A percentile compares a stretch with the other conserved stretches of the same genome.
These are phyloP conservation scores for Cronartium ribicola DNA, from an alignment of 1,284 basidiomycete species.

Conservation along the genomic window DNA sequence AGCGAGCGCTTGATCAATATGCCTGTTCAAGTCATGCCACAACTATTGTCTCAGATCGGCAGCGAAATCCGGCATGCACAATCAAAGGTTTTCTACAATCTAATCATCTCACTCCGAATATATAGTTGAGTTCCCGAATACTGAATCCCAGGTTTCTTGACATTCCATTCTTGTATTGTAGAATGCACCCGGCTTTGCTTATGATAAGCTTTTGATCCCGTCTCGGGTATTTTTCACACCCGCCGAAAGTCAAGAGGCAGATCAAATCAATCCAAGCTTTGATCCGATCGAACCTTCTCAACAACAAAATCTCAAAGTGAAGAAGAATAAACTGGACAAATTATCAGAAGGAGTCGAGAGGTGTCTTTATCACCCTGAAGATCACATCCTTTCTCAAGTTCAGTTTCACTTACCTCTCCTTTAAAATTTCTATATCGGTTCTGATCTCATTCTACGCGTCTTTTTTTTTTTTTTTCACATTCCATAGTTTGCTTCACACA, in stretches of 20 bases:
- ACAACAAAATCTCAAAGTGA: neutral
- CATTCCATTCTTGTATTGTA: conserved; percentile 2
- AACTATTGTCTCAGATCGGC: conserved; percentile 20
- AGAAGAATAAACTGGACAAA: conserved; percentile 17
- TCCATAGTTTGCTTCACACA: conserved; percentile 42
- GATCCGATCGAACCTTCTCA: neutral
- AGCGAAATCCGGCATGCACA: conserved; percentile 40
- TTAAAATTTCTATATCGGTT: neutral
- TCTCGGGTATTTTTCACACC: conserved; percentile 24
- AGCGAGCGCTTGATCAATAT: conserved; percentile 39
- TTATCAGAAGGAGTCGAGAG: conserved; percentile 2
- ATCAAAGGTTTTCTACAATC: conserved; percentile 21
- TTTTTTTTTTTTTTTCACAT: neutral
- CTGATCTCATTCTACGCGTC: no score
- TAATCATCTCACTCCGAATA: neutral
- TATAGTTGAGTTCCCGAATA: neutral
- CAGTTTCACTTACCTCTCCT: neutral
- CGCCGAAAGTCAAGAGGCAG: conserved; percentile 3
- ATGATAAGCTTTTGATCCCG: conserved; percentile 21
- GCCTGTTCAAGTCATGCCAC: conserved; percentile 35
- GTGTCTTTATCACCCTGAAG: conserved; percentile 38
- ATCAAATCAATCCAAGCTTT: conserved; percentile 27
- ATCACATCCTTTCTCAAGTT: conserved; percentile 42
- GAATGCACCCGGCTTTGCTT: conserved; percentile 37
- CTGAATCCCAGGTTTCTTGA: neutral